A percentile compares a stretch with the other conserved stretches of the same genome.
These are phyloP conservation scores for Nothophaeocryptopus gaeumannii DNA, from an alignment of 2,329 filamentous ascomycete genomes.

Conservation along the genomic window DNA sequence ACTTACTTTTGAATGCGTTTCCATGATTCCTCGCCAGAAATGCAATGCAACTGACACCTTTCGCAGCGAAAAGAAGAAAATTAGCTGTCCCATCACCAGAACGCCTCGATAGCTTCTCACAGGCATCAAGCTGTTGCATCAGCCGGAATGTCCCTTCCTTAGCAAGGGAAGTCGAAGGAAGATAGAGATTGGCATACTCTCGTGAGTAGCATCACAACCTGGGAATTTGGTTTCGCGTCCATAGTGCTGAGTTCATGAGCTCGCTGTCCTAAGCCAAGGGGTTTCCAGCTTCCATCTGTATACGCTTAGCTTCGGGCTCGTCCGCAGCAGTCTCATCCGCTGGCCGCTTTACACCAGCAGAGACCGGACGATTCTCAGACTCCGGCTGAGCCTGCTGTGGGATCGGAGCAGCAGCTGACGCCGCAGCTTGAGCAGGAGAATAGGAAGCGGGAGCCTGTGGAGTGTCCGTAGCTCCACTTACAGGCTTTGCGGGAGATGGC, in stretches of 20 bases:
- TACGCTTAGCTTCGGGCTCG: slow-evolving; percentile 13
- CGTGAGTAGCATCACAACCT: not conserved
- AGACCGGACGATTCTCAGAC: not conserved
- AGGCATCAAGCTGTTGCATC: not conserved
- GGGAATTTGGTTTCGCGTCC: not conserved
- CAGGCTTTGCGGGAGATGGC: not conserved
- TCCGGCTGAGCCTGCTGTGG: not conserved
- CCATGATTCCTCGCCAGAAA: not conserved
- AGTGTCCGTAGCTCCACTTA: not conserved
- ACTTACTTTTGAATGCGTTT: not conserved
- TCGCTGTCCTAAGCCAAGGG: too few relatives aligned
- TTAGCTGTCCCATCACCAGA: too few relatives aligned
- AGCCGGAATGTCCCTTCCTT: too few relatives aligned
- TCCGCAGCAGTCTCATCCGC: slow-evolving; percentile 5
- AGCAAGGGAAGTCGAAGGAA: too few relatives aligned
- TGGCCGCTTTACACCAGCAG: slow-evolving; percentile 13
- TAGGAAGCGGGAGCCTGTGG: not conserved
- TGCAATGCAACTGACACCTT: too few relatives aligned
- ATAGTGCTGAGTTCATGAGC: not conserved
- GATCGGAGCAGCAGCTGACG: not conserved
- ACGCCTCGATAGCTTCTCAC: not conserved
- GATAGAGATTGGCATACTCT: too few relatives aligned
- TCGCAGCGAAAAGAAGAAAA: too few relatives aligned
- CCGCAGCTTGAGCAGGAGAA: not conserved
- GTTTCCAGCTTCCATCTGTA: not conserved